A percentile compares a stretch with the other conserved stretches of the same genome.
phyloP scores from a whole-genome alignment of 192 early-diverging fungal species.

The Hyaloraphidium curvatum region DNA sequence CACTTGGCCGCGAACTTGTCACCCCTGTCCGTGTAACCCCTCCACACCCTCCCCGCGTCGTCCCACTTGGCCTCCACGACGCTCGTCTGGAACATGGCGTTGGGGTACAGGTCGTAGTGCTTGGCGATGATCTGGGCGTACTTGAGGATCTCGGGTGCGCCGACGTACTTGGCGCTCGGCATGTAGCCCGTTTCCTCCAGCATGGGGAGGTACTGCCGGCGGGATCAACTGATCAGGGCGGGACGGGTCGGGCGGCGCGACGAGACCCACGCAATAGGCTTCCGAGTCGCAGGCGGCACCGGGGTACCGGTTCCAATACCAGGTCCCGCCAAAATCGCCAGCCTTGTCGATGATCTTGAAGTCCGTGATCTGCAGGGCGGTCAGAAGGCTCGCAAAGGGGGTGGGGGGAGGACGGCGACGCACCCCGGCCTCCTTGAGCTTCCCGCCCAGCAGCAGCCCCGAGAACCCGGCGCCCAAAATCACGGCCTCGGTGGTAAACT shows the following conservation, averaged over 20 bases:
- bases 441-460: not conserved
- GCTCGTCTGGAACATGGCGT: not conserved
- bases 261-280: slow-evolving; percentile 2
- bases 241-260: no score
- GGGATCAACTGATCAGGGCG: no score
- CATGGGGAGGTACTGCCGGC: slow-evolving; percentile 1
- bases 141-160: not conserved
- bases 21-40: not conserved
- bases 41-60: not conserved
- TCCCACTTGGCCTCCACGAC: not conserved
- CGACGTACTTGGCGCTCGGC: not conserved
- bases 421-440: not conserved
- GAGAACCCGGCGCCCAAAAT: not conserved
- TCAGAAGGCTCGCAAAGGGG: no score
- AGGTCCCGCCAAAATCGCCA: not conserved
- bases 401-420: no score
- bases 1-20: not conserved
- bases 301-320: slow-evolving; percentile 2
- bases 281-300: slow-evolving; percentile 2
- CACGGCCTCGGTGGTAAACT: not conserved
- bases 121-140: not conserved
- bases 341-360: slow-evolving; percentile 1
- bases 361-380: no score
- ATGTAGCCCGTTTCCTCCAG: slow-evolving; percentile 3
- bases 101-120: not conserved